Evolutionary conservation across 192 early-diverging fungal genomes (phyloP).

Genomic region (Backusella macrospora): DNA sequence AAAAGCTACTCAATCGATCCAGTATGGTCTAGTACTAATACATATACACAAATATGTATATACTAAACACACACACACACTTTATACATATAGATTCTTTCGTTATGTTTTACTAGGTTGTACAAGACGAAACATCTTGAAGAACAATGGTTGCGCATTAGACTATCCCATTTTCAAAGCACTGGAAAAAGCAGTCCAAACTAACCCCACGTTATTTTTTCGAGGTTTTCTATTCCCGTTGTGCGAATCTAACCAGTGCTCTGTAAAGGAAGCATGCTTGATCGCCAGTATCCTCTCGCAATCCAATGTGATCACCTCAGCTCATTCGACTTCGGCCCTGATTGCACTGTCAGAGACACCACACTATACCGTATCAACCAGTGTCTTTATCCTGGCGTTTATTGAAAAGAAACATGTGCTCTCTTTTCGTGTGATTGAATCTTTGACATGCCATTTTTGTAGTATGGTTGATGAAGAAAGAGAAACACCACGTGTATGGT

Average conservation of each 20-base stretch:
- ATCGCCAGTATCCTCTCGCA: background rate
- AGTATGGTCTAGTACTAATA: background rate
- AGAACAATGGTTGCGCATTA: background rate
- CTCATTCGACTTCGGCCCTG: background rate
- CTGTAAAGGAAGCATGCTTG: background rate
- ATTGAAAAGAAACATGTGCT: slow-evolving; percentile 15
- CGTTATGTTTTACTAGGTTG: slow-evolving; percentile 2
- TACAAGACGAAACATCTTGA: background rate
- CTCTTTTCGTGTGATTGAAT: slow-evolving; percentile 13
- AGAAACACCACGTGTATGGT: slow-evolving; percentile 12
- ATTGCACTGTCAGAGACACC: background rate
- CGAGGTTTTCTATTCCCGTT: slow-evolving; percentile 12
- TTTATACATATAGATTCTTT: background rate
- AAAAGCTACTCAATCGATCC: background rate
- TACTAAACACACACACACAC: background rate
- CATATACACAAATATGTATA: background rate
- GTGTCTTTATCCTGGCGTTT: slow-evolving; percentile 10
- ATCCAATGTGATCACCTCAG: background rate
- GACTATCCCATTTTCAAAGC: background rate
- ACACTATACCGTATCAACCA: background rate
- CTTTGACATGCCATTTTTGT: background rate
- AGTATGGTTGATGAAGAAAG: background rate
- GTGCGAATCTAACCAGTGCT: slow-evolving; percentile 11
- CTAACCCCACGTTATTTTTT: background rate
- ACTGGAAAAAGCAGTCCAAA: background rate